Base-by-base conservation (phyloP, 768 basidiomycete genomes). In the Terana coerulea region DNA sequence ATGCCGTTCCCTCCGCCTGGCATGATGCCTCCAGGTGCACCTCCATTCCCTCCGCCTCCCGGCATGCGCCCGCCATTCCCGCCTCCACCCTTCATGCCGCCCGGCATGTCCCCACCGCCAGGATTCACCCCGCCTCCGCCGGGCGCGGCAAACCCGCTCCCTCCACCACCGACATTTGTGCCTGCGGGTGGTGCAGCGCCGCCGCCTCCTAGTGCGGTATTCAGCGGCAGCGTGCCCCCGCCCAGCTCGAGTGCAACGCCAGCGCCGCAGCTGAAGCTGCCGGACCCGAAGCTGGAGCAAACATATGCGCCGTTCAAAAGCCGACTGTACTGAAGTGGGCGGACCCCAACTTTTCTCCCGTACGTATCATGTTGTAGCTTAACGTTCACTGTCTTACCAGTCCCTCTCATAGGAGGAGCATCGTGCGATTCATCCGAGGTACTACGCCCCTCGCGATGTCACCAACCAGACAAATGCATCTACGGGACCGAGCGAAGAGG, bases 341-440 rank as follows among this genome's bases (percentile, higher is more conserved):
- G 12, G 87, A 93, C 60, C 70, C 90, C 0, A 90, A 91, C 61
- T 91, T 88, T 65, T 82, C 80, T 51, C 86, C 88, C 3, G 91
- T 91, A 58, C 39, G 83, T 75, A 12, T n/a, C 49, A 25, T 14
- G 12, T 35, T 11, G 15, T 17, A n/a, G 12, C 17, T 37, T 22
- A 9, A 33, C 34, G 24, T 21, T 22, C 5, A 34, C 17, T n/a
- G 17, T 3, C 53, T 52, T 6, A 52, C 46, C 28, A 39, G 10
- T 33, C 39, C 9, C 45, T 15, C 22, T 24, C 25, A 28, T 56
- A 94, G 91, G 88, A 91, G 55, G 91, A 94, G 67, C 79, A 79
- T 56, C 82, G 91, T 46, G 81, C 89, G 7, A 75, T 77, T 47
- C 69, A 83, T 49, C 59, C 75, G 9, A 84, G 78, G 64, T 91